These are phyloP conservation scores for Termitomyces sp. DNA, from an alignment of 768 basidiomycete genomes.

Conservation along the genomic window DNA sequence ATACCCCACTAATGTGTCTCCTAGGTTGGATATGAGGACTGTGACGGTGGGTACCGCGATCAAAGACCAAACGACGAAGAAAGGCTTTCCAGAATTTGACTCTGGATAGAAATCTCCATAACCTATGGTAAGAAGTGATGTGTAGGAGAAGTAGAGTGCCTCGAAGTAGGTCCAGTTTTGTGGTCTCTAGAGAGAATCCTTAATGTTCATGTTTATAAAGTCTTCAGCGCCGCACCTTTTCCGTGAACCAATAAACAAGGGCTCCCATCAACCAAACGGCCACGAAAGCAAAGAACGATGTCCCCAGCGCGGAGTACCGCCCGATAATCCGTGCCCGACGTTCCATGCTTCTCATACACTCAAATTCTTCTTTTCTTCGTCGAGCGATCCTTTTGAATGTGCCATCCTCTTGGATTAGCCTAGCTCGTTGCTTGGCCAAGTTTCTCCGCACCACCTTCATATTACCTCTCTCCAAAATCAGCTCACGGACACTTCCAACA, in stretches of 20 bases:
- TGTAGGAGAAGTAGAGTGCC: conserved; percentile 29
- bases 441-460: conserved; percentile 23
- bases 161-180: conserved; percentile 31
- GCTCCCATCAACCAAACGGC: conserved; percentile 31
- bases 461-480: conserved; percentile 29
- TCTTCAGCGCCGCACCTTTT: conserved; percentile 17
- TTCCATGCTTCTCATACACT: conserved; percentile 25
- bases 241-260: conserved; percentile 21
- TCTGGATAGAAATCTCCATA: conserved; percentile 29
- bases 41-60: conserved; percentile 26
- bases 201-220: no score
- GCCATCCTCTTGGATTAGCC: background rate
- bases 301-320: conserved; percentile 21
- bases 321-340: conserved; percentile 15
- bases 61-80: conserved; percentile 35
- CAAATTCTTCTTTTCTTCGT: conserved; percentile 21
- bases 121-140: conserved; percentile 28
- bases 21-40: conserved; percentile 33
- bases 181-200: conserved; percentile 10
- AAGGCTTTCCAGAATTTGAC: conserved; percentile 21
- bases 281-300: conserved; percentile 21
- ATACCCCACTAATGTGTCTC: conserved; percentile 38
- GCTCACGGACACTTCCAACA: conserved; percentile 28
- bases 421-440: conserved; percentile 24
- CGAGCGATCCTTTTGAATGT: conserved; percentile 12